Evolutionary conservation across 805 yeast genomes (phyloP).

Genomic region (Pichia sporocuriosa): DNA sequence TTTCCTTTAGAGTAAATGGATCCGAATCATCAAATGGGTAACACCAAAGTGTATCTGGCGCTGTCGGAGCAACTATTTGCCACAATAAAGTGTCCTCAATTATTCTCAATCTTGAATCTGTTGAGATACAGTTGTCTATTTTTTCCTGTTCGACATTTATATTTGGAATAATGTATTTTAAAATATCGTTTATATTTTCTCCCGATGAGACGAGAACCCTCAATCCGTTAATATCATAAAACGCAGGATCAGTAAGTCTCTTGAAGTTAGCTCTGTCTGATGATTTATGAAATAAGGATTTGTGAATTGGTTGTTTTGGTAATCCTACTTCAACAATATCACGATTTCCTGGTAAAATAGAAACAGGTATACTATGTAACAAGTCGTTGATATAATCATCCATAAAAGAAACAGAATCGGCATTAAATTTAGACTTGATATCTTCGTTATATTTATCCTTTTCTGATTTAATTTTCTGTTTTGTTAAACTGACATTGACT

Average conservation of each 20-base stretch:
- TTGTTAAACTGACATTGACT: slow-evolving; percentile 15
- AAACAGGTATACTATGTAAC: slow-evolving; percentile 55
- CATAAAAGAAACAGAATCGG: slow-evolving; percentile 44
- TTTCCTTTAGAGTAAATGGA: slow-evolving; percentile 73
- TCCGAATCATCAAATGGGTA: slow-evolving; percentile 74
- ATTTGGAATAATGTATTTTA: slow-evolving; percentile 52
- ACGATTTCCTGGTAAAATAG: slow-evolving; percentile 73
- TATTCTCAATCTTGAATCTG: slow-evolving; percentile 39
- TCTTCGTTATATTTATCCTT: slow-evolving; percentile 42
- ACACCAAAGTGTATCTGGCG: slow-evolving; percentile 91
- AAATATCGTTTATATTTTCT: slow-evolving; percentile 73
- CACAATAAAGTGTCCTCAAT: slow-evolving; percentile 67
- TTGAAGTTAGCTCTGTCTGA: slow-evolving; percentile 31
- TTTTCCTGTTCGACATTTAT: slow-evolving; percentile 23
- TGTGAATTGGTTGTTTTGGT: slow-evolving; percentile 90
- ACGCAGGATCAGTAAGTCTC: slow-evolving; percentile 64
- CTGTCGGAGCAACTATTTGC: slow-evolving; percentile 89
- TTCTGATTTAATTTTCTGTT: slow-evolving; percentile 22
- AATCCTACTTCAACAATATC: slow-evolving; percentile 83
- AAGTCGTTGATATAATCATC: slow-evolving; percentile 55
- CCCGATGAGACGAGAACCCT: slow-evolving; percentile 74
- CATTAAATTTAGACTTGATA: slow-evolving; percentile 46
- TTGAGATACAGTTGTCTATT: slow-evolving; percentile 21
- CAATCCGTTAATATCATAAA: slow-evolving; percentile 53
- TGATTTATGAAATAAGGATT: slow-evolving; percentile 51